Percentiles rank a stretch among this genome's conserved stretches.
These are phyloP conservation scores for Allantophomopsis lycopodina DNA, from an alignment of 2,329 filamentous ascomycete species.

Conservation along the genomic window DNA sequence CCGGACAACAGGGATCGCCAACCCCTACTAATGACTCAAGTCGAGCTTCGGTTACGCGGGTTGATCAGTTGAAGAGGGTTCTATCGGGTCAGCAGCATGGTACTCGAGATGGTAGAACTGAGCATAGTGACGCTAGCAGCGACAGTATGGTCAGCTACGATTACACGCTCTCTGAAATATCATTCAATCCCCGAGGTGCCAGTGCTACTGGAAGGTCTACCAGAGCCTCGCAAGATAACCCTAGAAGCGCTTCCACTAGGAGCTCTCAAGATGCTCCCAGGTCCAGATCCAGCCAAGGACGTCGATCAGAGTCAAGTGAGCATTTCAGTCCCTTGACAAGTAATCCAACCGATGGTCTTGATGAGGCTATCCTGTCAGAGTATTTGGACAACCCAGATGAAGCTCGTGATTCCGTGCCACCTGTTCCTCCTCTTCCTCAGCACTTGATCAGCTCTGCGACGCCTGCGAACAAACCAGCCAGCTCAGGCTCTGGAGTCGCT, in stretches of 20 bases:
- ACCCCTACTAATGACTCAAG: constrained; percentile 24
- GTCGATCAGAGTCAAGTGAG: constrained; percentile 7
- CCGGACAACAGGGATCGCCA: constrained; percentile 33
- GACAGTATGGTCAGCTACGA: constrained; percentile 64
- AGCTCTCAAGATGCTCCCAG: too few species aligned
- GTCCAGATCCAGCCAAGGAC: constrained; percentile 7
- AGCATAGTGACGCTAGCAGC: constrained; percentile 37
- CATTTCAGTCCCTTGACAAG: constrained; percentile 11
- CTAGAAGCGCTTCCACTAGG: constrained; percentile 14
- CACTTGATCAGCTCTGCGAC: too few species aligned
- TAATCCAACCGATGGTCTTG: constrained; percentile 6
- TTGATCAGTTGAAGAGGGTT: constrained; percentile 50
- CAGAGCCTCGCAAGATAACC: constrained; percentile 10
- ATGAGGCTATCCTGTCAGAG: constrained; percentile 2
- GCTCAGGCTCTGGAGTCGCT: too few species aligned
- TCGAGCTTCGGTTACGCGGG: constrained; percentile 39
- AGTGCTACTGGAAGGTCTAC: constrained; percentile 9
- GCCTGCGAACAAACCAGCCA: too few species aligned
- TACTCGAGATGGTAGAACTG: constrained; percentile 20
- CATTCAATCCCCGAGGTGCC: constrained; percentile 30
- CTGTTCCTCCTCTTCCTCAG: constrained; percentile 16
- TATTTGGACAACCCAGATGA: constrained; percentile 7
- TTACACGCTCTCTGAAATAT: constrained; percentile 51
- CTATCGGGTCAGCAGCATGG: constrained; percentile 35
- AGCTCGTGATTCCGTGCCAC: constrained; percentile 12